A percentile compares a stretch with the other conserved stretches of the same genome.
Conservation (phyloP, 495 filamentous ascomycete species). For the Talaromyces thailandensis region DNA sequence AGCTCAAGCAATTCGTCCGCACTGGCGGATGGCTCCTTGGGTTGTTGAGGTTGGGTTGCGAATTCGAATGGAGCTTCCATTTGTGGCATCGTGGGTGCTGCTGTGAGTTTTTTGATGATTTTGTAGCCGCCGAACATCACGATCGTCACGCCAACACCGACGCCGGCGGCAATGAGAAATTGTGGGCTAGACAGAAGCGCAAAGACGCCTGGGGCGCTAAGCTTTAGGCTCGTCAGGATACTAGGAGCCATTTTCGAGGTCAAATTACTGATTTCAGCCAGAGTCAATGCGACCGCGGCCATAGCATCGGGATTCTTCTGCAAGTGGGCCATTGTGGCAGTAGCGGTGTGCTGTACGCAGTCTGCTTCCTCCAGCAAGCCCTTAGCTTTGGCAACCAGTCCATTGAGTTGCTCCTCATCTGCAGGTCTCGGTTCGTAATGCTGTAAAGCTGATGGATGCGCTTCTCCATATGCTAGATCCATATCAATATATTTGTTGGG, state of each 20-base stretch:
- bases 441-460: conserved; percentile 30
- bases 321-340: conserved; percentile 72
- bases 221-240: conserved; percentile 64
- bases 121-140: conserved; percentile 95
- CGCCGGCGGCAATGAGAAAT: conserved; percentile 84
- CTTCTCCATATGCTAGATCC: conserved; percentile 75
- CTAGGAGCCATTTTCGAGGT: conserved; percentile 77
- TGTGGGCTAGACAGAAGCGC: conserved; percentile 82
- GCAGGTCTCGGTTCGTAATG: conserved; percentile 12
- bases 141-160: conserved; percentile 82
- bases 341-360: conserved; percentile 78
- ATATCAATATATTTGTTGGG: conserved; percentile 67
- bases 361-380: conserved; percentile 72
- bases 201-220: conserved; percentile 72
- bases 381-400: conserved; percentile 60
- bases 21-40: conserved; percentile 12
- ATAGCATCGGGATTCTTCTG: conserved; percentile 90
- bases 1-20: conserved; percentile 53
- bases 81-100: conserved; percentile 5
- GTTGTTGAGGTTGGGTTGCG: background rate
- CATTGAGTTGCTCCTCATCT: conserved; percentile 51
- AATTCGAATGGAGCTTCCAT: background rate
- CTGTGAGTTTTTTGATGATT: conserved; percentile 77
- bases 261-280: conserved; percentile 82
- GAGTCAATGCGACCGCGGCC: conserved; percentile 83